Percentiles rank a stretch among this genome's conserved stretches.
Evolutionary conservation across 2,329 filamentous ascomycete genomes (phyloP).

Genomic region (Pseudogymnoascus sp.): DNA sequence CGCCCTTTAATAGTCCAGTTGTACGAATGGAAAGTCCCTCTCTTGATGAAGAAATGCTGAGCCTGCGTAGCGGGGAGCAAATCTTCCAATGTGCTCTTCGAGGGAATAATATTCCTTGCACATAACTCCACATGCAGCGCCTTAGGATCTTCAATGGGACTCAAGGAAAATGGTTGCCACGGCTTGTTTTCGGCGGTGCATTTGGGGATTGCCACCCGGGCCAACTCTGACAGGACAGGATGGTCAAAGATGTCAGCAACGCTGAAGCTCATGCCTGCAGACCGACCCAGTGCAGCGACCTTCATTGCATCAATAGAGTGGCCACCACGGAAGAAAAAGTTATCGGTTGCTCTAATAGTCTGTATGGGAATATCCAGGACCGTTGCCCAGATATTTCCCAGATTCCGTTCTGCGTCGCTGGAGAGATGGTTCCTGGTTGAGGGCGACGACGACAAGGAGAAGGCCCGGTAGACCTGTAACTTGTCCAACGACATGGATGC

Average conservation of each 20-base stretch:
- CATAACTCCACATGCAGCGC: not conserved
- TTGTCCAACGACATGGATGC: not conserved
- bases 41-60: constrained; percentile 2
- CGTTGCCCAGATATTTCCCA: constrained; percentile 35
- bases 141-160: not conserved
- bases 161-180: not conserved
- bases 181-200: not conserved
- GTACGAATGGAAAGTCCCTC: not conserved
- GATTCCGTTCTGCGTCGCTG: not conserved
- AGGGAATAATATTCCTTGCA: not conserved
- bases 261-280: constrained; percentile 11
- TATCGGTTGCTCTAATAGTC: constrained; percentile 26
- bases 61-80: constrained; percentile 13
- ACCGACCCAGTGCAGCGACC: constrained; percentile 29
- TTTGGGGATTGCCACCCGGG: not conserved
- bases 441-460: not conserved
- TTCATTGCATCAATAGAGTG: constrained; percentile 40
- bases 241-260: constrained; percentile 14
- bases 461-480: not conserved
- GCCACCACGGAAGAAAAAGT: constrained; percentile 36
- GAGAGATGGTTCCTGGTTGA: not conserved
- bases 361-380: constrained; percentile 32
- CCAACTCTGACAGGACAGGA: constrained; percentile 12
- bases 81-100: constrained; percentile 11
- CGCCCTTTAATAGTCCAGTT: constrained; percentile 11